phyloP scores from a whole-genome alignment of 2,329 filamentous ascomycete species.

The Ploettnerulaceae sp. region DNA sequence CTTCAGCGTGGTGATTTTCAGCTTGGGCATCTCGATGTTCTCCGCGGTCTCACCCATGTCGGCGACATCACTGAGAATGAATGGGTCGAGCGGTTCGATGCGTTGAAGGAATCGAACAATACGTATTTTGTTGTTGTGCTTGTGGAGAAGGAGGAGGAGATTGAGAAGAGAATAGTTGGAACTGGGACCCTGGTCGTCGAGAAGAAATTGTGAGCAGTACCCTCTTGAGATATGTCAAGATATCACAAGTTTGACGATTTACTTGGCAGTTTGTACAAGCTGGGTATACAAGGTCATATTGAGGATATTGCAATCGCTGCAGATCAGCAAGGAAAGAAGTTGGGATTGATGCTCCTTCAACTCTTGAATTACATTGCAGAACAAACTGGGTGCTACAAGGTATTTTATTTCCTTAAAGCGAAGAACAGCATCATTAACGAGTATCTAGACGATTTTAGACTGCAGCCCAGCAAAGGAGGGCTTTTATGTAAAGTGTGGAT shows the following conservation, averaged over 20 bases:
- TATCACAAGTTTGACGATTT: not conserved
- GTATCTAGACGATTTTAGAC: constrained; percentile 91
- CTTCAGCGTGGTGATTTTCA: no score
- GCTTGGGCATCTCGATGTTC: constrained; percentile 82
- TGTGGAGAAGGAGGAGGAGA: constrained; percentile 61
- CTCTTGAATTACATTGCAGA: constrained; percentile 83
- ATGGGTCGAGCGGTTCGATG: constrained; percentile 76
- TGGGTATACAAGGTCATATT: constrained; percentile 86
- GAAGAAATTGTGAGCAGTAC: constrained; percentile 82
- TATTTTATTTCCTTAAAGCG: no score
- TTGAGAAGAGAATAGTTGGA: constrained; percentile 69
- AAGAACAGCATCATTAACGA: no score
- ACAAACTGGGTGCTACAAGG: constrained; percentile 92
- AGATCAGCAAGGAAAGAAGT: constrained; percentile 94
- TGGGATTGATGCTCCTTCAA: constrained; percentile 87
- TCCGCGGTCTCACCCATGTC: constrained; percentile 84
- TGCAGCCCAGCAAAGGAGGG: constrained; percentile 95
- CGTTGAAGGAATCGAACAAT: constrained; percentile 61
- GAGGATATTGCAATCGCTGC: constrained; percentile 95
- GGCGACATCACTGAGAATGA: constrained; percentile 72
- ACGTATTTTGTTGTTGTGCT: constrained; percentile 85
- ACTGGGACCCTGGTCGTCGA: constrained; percentile 88
- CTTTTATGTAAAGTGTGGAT: constrained; percentile 98
- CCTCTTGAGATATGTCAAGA: not conserved
- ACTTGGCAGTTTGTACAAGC: constrained; percentile 62